phyloP scores from a whole-genome alignment of 108 stramenopile species.

The Skeletonema marinoi region DNA sequence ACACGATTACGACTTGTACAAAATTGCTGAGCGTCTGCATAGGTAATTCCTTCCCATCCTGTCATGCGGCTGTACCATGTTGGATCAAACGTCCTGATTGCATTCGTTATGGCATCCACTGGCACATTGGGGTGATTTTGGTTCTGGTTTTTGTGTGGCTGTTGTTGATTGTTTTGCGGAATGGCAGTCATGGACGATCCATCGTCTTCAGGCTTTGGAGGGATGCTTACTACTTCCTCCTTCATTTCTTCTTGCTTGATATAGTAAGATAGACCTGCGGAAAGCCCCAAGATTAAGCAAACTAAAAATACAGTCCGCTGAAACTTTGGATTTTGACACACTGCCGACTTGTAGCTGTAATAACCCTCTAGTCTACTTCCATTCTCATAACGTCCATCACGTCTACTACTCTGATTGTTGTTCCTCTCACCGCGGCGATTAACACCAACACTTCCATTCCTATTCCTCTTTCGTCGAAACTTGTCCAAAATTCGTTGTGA shows the following conservation, averaged over 20 bases:
- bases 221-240: neutral
- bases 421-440: neutral
- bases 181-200: neutral
- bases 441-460: neutral
- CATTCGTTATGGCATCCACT: neutral
- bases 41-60: constrained; percentile 18
- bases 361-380: neutral
- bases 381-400: neutral
- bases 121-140: neutral
- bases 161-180: neutral
- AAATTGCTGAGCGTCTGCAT: constrained; percentile 12
- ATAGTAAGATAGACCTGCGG: neutral
- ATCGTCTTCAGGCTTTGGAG: neutral
- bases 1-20: constrained; percentile 6
- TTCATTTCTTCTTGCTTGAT: neutral
- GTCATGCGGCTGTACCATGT: constrained; percentile 14
- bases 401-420: neutral
- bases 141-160: neutral
- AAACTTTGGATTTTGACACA: neutral
- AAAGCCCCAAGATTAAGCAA: neutral
- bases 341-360: neutral
- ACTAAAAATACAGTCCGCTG: neutral
- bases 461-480: neutral
- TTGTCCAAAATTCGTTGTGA: neutral
- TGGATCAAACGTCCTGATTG: constrained; percentile 13